These are phyloP conservation scores for Arachis hypogaea DNA, from an alignment of 306 rosid genomes.

Conservation along the genomic window DNA sequence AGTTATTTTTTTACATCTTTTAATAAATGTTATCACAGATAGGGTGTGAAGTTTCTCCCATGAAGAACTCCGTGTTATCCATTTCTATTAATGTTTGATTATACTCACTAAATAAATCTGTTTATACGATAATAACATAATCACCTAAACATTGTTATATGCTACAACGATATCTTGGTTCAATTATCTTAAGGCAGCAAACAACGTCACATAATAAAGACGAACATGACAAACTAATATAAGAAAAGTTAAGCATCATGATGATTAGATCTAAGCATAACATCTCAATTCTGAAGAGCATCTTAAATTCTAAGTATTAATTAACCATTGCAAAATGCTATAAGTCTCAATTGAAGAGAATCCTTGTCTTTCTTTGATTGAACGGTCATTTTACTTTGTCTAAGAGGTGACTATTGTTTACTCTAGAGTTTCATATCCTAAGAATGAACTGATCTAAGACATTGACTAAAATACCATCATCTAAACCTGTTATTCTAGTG, in stretches of 20 bases:
- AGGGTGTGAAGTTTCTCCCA: constrained; percentile 26
- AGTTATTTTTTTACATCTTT: too few relatives aligned
- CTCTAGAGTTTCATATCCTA: constrained; percentile 10
- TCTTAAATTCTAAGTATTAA: neutral
- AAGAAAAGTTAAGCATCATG: too few relatives aligned
- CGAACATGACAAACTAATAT: too few relatives aligned
- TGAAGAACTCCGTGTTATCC: constrained; percentile 35
- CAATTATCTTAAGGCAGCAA: too few relatives aligned
- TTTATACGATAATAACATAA: too few relatives aligned
- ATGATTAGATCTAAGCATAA: neutral
- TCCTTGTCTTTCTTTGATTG: neutral
- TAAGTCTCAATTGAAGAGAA: neutral
- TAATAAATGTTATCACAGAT: neutral
- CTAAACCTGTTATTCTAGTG: constrained; percentile 1
- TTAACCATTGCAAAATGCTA: neutral
- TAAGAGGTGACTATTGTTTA: neutral
- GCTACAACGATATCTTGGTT: too few relatives aligned
- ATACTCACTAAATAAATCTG: neutral
- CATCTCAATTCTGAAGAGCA: neutral
- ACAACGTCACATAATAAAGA: too few relatives aligned
- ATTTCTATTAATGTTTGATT: constrained; percentile 20
- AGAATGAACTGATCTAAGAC: constrained; percentile 11
- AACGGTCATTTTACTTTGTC: too few relatives aligned
- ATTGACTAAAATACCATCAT: neutral
- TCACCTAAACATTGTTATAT: too few relatives aligned